These are phyloP conservation scores for Amesomyces nigricolor DNA, from an alignment of 2,329 filamentous ascomycete genomes.

Conservation along the genomic window DNA sequence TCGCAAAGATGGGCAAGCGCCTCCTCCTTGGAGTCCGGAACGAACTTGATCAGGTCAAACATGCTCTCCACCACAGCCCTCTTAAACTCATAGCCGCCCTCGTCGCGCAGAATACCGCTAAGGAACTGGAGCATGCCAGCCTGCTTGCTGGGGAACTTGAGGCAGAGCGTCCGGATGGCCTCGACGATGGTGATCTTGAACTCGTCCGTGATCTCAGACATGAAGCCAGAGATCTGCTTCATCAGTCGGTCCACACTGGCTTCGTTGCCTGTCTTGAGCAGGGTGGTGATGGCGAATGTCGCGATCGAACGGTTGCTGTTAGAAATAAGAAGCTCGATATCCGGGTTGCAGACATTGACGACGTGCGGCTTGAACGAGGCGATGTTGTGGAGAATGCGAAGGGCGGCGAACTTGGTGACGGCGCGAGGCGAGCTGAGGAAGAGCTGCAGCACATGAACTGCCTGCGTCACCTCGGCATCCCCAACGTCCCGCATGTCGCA, in stretches of 20 bases:
- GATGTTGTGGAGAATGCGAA: constrained; percentile 93
- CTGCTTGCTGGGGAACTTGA: constrained; percentile 98
- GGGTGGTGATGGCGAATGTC: constrained; percentile 95
- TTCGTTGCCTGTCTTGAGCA: constrained; percentile 97
- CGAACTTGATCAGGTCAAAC: constrained; percentile 98
- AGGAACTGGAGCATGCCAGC: constrained; percentile 96
- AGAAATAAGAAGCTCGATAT: constrained; percentile 94
- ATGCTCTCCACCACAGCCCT: constrained; percentile 96
- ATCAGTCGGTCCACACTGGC: constrained; percentile 93
- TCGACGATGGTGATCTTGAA: constrained; percentile 99
- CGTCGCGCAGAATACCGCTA: constrained; percentile 91
- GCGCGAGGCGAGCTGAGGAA: constrained; percentile 94
- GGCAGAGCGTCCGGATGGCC: constrained; percentile 88
- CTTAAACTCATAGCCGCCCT: constrained; percentile 98
- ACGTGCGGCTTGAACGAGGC: constrained; percentile 93
- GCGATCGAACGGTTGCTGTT: constrained; percentile 97
- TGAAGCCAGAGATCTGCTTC: constrained; percentile 97
- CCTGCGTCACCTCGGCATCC: constrained; percentile 84
- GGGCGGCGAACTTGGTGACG: constrained; percentile 95
- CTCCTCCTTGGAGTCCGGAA: constrained; percentile 75
- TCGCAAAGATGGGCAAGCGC: constrained; percentile 94
- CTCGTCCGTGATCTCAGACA: constrained; percentile 98
- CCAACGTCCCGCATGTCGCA: constrained; percentile 91
- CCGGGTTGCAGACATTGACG: constrained; percentile 89
- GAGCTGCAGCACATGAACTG: constrained; percentile 89